Evolutionary conservation across 2,329 filamentous ascomycete species (phyloP), one percentile per base, ranked within the genome.

Genomic region (Trichoderma gracile): DNA sequence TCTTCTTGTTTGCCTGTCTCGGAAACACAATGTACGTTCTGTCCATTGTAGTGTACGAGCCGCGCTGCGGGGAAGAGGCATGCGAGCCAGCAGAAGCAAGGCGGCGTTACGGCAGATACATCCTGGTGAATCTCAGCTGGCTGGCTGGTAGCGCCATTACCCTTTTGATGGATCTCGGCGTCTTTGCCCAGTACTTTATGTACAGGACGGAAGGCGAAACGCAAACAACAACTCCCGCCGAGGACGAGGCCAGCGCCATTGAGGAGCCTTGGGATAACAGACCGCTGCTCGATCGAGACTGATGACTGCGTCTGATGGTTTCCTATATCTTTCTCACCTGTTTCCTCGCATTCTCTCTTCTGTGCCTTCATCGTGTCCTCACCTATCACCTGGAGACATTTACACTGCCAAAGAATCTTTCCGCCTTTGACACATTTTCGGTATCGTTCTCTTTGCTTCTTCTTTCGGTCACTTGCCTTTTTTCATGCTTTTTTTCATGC

Each of bases 1-100:
- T 98, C 78, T 98, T 98, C 80, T 81, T 98, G 23, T 98, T 99
- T 75, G 95, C 95, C 5, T 98, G 94, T 74, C 86, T 98, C 6
- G 95, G 95, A 2, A 99, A 99, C 75, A 77, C 97, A 68, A 97
- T 93, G 0, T 98, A 96, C 72, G 93, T 97, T 19, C 80, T 97
- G 43, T 93, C 89, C 43, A 98, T 99, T 70, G 84, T 98, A 68
- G 93, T 93, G 1, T 98, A 93, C 73, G 91, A 93, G 65, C 92
- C 93, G 0, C 80, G 84, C 33, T 96, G 92, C 68, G 75, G 73
- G 33, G 73, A 73, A 27, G 70, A 78, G 69, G 65, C 75, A 15
- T 97, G 93, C 78, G 75, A 75, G 27, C 78, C 82, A 0, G 90
- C 88, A 0, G 92, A 96, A 77, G 85, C 85, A 0, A 73, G 75